phyloP scores from a whole-genome alignment of 345 rosid species.

The Turritis glabra region DNA sequence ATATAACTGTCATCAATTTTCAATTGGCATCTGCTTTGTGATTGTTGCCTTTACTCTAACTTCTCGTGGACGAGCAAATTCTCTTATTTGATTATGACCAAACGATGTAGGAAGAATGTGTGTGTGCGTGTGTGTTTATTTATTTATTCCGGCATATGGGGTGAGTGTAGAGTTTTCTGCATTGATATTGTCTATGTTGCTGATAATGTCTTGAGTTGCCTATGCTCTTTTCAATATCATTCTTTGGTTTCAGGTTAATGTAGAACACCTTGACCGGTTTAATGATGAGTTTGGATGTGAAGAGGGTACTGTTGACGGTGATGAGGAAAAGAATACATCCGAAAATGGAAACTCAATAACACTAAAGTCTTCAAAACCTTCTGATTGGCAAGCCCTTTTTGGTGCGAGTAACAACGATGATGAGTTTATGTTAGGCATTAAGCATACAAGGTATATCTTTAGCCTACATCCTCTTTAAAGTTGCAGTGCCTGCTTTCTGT shows the following conservation, averaged over 20 bases:
- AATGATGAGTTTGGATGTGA: conserved; percentile 69
- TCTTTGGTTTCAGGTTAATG: conserved; percentile 60
- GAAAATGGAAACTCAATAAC: conserved; percentile 32
- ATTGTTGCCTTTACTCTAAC: conserved; percentile 4
- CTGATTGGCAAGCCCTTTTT: conserved; percentile 83
- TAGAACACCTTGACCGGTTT: conserved; percentile 81
- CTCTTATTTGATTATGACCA: background rate
- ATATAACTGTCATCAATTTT: background rate
- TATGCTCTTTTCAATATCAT: conserved; percentile 8
- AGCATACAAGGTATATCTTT: conserved; percentile 71
- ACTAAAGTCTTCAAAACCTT: conserved; percentile 72
- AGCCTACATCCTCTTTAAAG: background rate
- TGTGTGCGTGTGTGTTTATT: background rate
- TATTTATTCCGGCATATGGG: background rate
- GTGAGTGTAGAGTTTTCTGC: background rate
- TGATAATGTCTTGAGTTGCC: conserved; percentile 8
- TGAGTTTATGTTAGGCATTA: conserved; percentile 83
- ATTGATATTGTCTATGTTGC: conserved; percentile 15
- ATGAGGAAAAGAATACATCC: conserved; percentile 31
- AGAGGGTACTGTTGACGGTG: conserved; percentile 49
- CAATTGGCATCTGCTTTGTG: background rate
- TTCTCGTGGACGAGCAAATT: background rate
- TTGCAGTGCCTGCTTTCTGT: conserved; percentile 8
- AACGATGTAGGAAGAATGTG: background rate
- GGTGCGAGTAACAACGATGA: conserved; percentile 64